Evolutionary conservation across 495 filamentous ascomycete species (phyloP).

Genomic region (Xylaria sp.): DNA sequence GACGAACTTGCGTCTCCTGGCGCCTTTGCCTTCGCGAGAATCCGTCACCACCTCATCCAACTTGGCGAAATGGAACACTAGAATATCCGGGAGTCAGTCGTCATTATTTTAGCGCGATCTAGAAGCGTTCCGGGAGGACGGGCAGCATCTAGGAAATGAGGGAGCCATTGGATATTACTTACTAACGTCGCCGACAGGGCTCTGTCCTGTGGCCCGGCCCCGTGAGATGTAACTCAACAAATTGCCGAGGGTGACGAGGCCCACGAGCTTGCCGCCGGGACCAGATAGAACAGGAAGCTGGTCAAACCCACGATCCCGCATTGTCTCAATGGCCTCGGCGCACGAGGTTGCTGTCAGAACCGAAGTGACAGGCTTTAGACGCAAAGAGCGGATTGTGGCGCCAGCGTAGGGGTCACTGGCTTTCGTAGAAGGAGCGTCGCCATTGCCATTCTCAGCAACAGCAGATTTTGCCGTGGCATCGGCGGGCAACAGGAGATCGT

Average conservation of each 20-base stretch:
- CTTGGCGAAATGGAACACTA: conserved; percentile 86
- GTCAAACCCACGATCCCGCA: conserved; percentile 96
- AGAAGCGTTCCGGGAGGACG: not conserved
- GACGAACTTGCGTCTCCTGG: conserved; percentile 74
- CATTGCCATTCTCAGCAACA: conserved; percentile 54
- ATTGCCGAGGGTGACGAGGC: conserved; percentile 92
- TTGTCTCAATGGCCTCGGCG: conserved; percentile 88
- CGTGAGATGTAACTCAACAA: conserved; percentile 87
- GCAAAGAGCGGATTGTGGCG: conserved; percentile 78
- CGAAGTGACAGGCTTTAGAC: conserved; percentile 91
- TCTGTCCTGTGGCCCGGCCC: conserved; percentile 74
- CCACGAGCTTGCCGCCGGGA: conserved; percentile 74
- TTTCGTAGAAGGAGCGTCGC: conserved; percentile 35
- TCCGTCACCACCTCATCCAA: conserved; percentile 89
- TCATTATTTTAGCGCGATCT: not conserved
- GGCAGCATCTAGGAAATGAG: not conserved
- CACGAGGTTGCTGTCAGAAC: conserved; percentile 71
- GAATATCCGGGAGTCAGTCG: not conserved
- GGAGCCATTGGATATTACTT: not conserved
- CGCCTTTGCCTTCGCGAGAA: conserved; percentile 63
- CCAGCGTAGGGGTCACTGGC: conserved; percentile 67
- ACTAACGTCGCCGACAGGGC: conserved; percentile 79
- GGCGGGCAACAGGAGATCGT: conserved; percentile 74
- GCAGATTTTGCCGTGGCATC: conserved; percentile 41
- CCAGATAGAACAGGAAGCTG: conserved; percentile 88